Evolutionary conservation across 805 yeast species (phyloP), one percentile per base, ranked within the genome.

Genomic region (Barnettozyma pratensis): DNA sequence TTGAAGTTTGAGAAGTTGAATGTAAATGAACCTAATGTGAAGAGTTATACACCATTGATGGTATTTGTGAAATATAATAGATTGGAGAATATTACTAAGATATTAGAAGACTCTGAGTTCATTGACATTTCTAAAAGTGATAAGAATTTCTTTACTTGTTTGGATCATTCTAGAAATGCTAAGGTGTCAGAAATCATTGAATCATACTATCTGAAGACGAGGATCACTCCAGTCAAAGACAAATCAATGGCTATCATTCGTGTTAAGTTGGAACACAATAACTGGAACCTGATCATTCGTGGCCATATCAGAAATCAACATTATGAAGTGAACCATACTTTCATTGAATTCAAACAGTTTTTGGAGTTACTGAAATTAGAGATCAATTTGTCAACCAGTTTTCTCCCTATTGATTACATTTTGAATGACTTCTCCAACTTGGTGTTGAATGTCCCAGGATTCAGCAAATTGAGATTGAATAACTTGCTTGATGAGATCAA

Each of bases 11-110:
- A 73, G 6, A 58, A 56, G 7, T 53, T 75, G 11, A 74, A 81
- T 55, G 62, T 88, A 10, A 88, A 92, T 62, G 76, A 74, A 49
- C 63, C 76, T 19, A 91, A 88, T 60, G 56, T 60, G 10, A 76
- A 76, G 51, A 76, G 72, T 1, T 67, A 83, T 51, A 80, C 92
- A 0, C 95, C 98, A 0, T 61, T 90, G 49, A 80, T 83, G 75
- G 71, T 81, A 5, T 85, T 79, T 56, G 78, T 85, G 32, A 82
- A 85, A 57, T 88, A 82, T 62, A 82, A 81, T 54, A 71, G 95
- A 42, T 39, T 76, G 0, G 82, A 77, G 2, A 87, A 87, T 53
- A 71, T 87, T 19, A 60, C 65, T 36, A 67, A 65, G 4, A 64
- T 92, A 0, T 50, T 86, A 3, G 51, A 61, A 7, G 81, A 81